phyloP scores from a whole-genome alignment of 1,139 yeast species.

The Eremothecium sinecaudum region DNA sequence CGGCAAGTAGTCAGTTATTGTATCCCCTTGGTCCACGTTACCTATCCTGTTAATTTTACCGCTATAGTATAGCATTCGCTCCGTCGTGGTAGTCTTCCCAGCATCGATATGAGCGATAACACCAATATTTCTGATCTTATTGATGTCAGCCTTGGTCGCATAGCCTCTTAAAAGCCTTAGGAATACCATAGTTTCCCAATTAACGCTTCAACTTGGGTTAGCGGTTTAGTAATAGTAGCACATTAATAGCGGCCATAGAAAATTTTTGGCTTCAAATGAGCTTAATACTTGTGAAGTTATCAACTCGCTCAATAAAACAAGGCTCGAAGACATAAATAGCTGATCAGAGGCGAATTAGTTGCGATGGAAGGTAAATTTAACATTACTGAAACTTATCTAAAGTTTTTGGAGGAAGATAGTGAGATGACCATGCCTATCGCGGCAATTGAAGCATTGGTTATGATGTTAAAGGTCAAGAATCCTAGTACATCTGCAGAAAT shows the following conservation, averaged over 20 bases:
- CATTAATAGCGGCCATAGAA: no score
- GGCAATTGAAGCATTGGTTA: slow-evolving; percentile 89
- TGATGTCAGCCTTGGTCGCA: slow-evolving; percentile 14
- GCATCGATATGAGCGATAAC: slow-evolving; percentile 97
- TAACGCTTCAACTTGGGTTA: no score
- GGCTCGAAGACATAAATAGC: no score
- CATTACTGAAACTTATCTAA: slow-evolving; percentile 68
- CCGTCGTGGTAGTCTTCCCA: slow-evolving; percentile 94
- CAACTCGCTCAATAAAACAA: no score
- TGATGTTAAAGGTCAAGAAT: slow-evolving; percentile 68
- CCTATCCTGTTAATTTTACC: slow-evolving; percentile 80
- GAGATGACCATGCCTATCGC: slow-evolving; percentile 99
- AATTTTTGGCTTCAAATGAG: no score
- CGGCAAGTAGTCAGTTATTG: slow-evolving; percentile 86
- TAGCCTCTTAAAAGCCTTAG: slow-evolving; percentile 8
- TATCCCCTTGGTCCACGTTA: slow-evolving; percentile 93
- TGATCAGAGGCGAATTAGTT: no score
- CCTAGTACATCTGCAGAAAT: slow-evolving; percentile 92
- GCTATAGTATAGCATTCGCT: slow-evolving; percentile 79
- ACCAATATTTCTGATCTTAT: slow-evolving; percentile 37
- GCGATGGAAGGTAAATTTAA: slow-evolving; percentile 44
- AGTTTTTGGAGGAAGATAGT: slow-evolving; percentile 73
- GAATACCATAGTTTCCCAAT: background rate
- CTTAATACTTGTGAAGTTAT: no score
- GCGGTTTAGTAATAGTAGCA: no score